Evolutionary conservation across 2,329 filamentous ascomycete species (phyloP).

Genomic region (Immersiporthe knoxdaviesiana): DNA sequence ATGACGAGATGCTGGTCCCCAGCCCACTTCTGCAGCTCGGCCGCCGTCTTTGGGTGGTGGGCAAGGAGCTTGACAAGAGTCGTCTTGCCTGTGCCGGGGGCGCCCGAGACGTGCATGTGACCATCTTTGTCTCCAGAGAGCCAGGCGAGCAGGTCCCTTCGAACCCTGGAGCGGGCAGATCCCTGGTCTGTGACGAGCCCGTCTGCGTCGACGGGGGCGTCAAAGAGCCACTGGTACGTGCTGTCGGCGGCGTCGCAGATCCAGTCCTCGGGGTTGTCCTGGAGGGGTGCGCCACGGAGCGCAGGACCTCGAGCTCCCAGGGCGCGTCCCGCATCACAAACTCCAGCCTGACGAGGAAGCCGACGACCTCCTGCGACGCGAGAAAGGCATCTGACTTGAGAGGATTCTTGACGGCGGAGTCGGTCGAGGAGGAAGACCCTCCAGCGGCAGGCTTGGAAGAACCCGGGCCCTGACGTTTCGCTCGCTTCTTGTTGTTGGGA

Average conservation of each 20-base stretch:
- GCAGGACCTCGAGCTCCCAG: neutral
- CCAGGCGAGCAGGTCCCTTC: constrained; percentile 1
- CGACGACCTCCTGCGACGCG: neutral
- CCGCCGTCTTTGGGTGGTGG: constrained; percentile 11
- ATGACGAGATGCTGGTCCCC: constrained; percentile 18
- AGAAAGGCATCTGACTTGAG: neutral
- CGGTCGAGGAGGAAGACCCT: neutral
- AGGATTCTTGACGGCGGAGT: neutral
- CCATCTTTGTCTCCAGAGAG: neutral
- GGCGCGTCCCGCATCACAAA: neutral
- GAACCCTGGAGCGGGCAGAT: neutral
- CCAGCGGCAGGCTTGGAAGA: neutral
- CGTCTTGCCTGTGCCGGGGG: constrained; percentile 28
- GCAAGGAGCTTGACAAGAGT: constrained; percentile 29
- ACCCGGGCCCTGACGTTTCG: neutral
- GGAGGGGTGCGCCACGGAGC: constrained; percentile 13
- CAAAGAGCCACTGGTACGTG: constrained; percentile 33
- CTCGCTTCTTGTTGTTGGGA: neutral
- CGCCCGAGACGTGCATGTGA: constrained; percentile 27
- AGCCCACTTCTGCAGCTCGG: constrained; percentile 22
- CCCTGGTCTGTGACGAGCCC: neutral
- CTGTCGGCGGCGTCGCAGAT: constrained; percentile 30
- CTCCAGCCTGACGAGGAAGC: neutral
- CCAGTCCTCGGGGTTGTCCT: constrained; percentile 31
- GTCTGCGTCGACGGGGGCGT: constrained; percentile 13